Base-by-base conservation (phyloP, 2,329 filamentous ascomycete genomes). In the Endoconidiophora laricicola region DNA sequence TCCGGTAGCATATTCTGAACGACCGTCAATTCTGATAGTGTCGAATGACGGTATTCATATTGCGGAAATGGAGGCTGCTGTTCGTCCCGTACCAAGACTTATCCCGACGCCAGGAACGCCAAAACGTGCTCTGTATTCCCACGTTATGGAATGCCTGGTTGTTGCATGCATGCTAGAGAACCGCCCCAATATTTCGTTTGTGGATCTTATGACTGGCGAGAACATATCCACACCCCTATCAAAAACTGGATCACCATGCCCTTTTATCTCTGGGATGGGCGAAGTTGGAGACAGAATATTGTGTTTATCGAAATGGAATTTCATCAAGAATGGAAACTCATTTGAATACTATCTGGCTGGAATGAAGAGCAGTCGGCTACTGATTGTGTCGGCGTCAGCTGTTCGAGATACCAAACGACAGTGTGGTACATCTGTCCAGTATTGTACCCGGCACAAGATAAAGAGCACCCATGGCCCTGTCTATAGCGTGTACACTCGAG, bases 281-380 rank as follows among this genome's bases (percentile, higher is more conserved):
- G 69, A 73, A 42, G 55, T 62, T 1, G 72, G 73, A 1, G 78
- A 83, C 54, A 69, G 69, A 38, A 72, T 87, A 1, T 68, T 75
- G 41, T 69, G 74, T 1, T 61, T 87, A 6, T 61, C 72, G 1
- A 78, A 84, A 54, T 87, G 83, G 83, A 60, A 68, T 4, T 77
- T 74, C 54, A 63, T 66, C 29, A 73, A 74, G 50, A 69, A 74
- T 37, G 68, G 67, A n/a, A 74, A 72, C 50, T 69, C 63, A 0
- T 82, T 80, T 61, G 69, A 73, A 1, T 81, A 78, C 58, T 66
- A 86, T 29, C 68, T 85, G 12, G 70, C 83, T 9, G 69, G 74
- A 3, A 76, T 74, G 0, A 68, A 67, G 29, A 63, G 64, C 7
- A 77, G 78, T 1, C 66, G 69, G 4, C 63, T 83, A 10, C 58